Evolutionary conservation across 2,329 filamentous ascomycete genomes (phyloP).

Genomic region (Pseudohalonectria lignicola): DNA sequence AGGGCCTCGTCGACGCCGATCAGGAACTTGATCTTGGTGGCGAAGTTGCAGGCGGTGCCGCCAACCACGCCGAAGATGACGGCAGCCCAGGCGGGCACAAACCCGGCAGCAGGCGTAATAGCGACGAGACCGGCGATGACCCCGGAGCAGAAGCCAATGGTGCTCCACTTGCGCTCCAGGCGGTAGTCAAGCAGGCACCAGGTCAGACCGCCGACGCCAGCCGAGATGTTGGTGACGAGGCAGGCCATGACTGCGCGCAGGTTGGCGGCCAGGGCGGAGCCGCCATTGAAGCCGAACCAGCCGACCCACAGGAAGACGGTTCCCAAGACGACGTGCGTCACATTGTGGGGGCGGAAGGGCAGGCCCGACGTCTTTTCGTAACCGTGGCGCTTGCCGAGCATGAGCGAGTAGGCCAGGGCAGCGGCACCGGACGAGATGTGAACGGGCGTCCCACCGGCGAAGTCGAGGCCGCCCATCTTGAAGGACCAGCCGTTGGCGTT

Average conservation of each 20-base stretch:
- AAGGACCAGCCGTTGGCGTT: conserved; percentile 73
- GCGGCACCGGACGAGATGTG: conserved; percentile 78
- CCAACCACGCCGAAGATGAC: conserved; percentile 47
- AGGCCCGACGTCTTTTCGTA: conserved; percentile 72
- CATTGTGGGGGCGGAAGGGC: conserved; percentile 88
- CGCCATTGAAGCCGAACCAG: conserved; percentile 93
- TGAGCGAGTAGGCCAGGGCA: conserved; percentile 81
- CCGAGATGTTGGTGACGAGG: conserved; percentile 75
- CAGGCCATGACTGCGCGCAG: conserved; percentile 79
- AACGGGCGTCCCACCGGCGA: conserved; percentile 82
- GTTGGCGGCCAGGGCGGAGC: conserved; percentile 71
- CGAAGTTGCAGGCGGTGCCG: conserved; percentile 68
- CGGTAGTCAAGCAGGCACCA: conserved; percentile 87
- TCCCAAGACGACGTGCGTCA: conserved; percentile 83
- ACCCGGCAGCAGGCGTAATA: conserved; percentile 77
- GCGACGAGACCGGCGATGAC: conserved; percentile 79
- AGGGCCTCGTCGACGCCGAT: conserved; percentile 78
- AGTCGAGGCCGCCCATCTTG: conserved; percentile 72
- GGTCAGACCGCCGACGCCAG: conserved; percentile 73
- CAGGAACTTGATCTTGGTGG: conserved; percentile 68
- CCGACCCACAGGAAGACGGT: conserved; percentile 93
- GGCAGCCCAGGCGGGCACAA: conserved; percentile 53
- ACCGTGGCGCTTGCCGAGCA: conserved; percentile 76
- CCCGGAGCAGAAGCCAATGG: conserved; percentile 86
- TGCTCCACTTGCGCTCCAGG: conserved; percentile 84